These are phyloP conservation scores for Fusarium sp. DNA, from an alignment of 2,329 filamentous ascomycete species.

Conservation along the genomic window DNA sequence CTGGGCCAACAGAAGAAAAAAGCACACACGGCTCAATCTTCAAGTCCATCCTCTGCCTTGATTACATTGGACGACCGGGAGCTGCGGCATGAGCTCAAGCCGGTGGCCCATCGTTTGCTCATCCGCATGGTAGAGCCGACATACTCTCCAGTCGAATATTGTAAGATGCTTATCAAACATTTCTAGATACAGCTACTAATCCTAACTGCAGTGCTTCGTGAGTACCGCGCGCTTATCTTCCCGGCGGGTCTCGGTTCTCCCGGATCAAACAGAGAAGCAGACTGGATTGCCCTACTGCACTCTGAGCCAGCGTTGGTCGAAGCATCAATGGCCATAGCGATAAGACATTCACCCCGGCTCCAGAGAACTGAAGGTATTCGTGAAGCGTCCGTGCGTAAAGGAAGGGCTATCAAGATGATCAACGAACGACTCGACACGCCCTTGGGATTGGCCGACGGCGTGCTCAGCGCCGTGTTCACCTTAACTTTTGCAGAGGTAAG, in stretches of 20 bases:
- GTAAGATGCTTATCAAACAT: background rate
- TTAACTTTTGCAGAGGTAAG: conserved; percentile 27
- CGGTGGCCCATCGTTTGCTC: background rate
- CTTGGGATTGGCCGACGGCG: conserved; percentile 15
- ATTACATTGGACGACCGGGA: background rate
- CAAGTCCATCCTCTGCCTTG: too few relatives aligned
- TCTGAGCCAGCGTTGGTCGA: conserved; percentile 41
- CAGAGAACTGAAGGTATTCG: background rate
- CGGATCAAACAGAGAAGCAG: background rate
- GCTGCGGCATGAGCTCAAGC: background rate
- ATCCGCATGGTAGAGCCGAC: background rate
- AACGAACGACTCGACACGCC: conserved; percentile 15
- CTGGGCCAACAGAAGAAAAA: background rate
- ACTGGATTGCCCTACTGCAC: conserved; percentile 26
- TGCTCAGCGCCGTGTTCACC: conserved; percentile 36
- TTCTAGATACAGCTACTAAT: background rate
- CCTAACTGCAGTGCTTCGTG: background rate
- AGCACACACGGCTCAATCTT: too few relatives aligned
- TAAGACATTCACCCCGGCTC: background rate
- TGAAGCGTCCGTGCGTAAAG: background rate
- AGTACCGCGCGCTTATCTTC: conserved; percentile 3
- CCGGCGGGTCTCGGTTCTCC: background rate
- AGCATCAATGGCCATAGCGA: conserved; percentile 33
- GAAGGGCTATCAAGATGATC: conserved; percentile 24
- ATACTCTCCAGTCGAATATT: background rate